phyloP scores from a whole-genome alignment of 1,139 yeast species.

The Sugiyamaella japonica region DNA sequence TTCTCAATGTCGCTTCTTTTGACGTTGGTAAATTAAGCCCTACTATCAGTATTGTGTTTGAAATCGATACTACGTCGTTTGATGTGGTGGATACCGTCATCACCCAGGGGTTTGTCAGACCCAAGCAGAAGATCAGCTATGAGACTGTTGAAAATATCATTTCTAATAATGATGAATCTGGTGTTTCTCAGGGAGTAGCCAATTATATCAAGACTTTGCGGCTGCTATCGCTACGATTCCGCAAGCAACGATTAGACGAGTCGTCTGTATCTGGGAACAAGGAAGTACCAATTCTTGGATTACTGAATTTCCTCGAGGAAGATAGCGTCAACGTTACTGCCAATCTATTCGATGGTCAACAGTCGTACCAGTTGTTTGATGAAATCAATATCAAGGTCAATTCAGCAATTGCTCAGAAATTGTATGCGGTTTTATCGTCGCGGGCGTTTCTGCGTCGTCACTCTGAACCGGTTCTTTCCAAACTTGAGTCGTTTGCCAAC shows the following conservation, averaged over 20 bases:
- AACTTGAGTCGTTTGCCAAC: slow-evolving; percentile 75
- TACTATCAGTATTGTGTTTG: slow-evolving; percentile 79
- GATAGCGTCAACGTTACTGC: slow-evolving; percentile 68
- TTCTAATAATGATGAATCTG: slow-evolving; percentile 40
- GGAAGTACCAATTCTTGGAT: slow-evolving; percentile 54
- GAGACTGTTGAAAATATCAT: slow-evolving; percentile 34
- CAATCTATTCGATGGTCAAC: slow-evolving; percentile 67
- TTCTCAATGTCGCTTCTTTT: slow-evolving; percentile 64
- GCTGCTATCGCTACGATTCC: slow-evolving; percentile 67
- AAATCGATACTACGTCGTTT: slow-evolving; percentile 66
- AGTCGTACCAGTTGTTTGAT: slow-evolving; percentile 60
- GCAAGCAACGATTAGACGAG: slow-evolving; percentile 54
- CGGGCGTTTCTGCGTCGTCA: slow-evolving; percentile 85
- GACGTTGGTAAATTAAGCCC: slow-evolving; percentile 60
- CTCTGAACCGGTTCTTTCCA: slow-evolving; percentile 76
- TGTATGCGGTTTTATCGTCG: slow-evolving; percentile 76
- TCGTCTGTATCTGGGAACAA: slow-evolving; percentile 40
- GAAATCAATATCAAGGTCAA: slow-evolving; percentile 84
- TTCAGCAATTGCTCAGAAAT: slow-evolving; percentile 78
- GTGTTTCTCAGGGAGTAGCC: slow-evolving; percentile 49
- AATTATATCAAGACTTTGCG: slow-evolving; percentile 67
- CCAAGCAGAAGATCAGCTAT: slow-evolving; percentile 37
- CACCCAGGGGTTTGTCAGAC: slow-evolving; percentile 69
- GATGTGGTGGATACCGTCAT: slow-evolving; percentile 77
- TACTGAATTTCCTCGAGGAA: slow-evolving; percentile 81